Percentiles rank a stretch among this genome's conserved stretches.
Evolutionary conservation across 495 filamentous ascomycete genomes (phyloP).

Genomic region (Geoglossum glabrum): DNA sequence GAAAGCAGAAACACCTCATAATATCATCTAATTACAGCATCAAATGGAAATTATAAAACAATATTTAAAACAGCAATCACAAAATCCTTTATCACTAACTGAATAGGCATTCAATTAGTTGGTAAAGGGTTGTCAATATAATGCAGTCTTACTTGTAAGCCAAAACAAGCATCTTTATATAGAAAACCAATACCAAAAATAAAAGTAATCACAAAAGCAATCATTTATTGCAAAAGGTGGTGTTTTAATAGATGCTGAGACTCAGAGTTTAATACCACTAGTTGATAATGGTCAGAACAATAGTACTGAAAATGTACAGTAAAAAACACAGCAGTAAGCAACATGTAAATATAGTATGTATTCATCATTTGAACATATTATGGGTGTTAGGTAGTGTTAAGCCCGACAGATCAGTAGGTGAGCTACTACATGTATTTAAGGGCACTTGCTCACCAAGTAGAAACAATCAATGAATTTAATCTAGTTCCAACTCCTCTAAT

Average conservation of each 20-base stretch:
- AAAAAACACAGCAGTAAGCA: neutral
- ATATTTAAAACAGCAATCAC: neutral
- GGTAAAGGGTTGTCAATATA: neutral
- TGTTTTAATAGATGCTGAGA: neutral
- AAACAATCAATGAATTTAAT: no score
- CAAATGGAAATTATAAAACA: neutral
- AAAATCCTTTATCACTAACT: neutral
- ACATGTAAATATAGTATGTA: neutral
- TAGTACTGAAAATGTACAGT: neutral
- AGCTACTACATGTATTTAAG: no score
- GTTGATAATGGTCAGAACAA: neutral
- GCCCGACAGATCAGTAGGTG: no score
- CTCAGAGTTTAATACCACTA: neutral
- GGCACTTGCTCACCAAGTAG: no score
- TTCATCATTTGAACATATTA: neutral
- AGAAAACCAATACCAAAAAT: neutral
- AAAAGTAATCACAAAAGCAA: neutral
- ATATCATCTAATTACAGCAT: neutral
- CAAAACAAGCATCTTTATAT: neutral
- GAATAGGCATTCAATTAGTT: neutral
- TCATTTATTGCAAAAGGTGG: neutral
- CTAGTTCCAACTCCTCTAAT: no score
- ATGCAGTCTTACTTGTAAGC: neutral
- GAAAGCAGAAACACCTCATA: conserved; percentile 1
- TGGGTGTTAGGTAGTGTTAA: no score